Evolutionary conservation across 331 rosid genomes (phyloP), one percentile per base, ranked within the genome.

Genomic region (Cydonia oblonga): DNA sequence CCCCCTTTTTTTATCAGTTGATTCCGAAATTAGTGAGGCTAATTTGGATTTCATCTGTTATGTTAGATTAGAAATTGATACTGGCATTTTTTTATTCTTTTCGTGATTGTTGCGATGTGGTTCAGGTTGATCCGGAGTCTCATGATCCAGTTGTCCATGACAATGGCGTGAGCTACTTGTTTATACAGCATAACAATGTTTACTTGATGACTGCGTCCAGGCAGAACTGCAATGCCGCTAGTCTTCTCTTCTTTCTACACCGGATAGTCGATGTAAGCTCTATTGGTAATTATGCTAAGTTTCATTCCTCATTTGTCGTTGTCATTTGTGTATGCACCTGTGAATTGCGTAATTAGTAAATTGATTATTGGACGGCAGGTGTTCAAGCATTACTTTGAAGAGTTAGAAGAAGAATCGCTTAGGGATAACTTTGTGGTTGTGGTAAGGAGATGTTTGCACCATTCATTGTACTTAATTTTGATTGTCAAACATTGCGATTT

Each of bases 351-450:
- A 52, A 52, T 66, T 66, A 1, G 12, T 42, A 2, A 15, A 18
- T 23, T 26, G 25, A 11, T 30, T 20, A 42, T 42, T 20, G 32
- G 52, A 52, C 46, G 78, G 70, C 89, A 95, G 99, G 97, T 95
- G 33, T 95, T 95, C 73, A 95, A 91, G 88, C 97, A 95, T 81
- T 95, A 95, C 78, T 95, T 95, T 61, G 99, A 95, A 77, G 97
- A 91, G 78, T 79, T 95, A 75, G 97, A 95, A 78, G 99, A 95
- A 79, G 99, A 95, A 78, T 95, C 99, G 8, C 96, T 91, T 11
- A 83, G 99, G 85, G 99, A 95, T 76, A 95, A 95, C 87, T 95
- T 95, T 79, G 99, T 95, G 33, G 99, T 95, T 78, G 99, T 95
- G 99, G 99, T 95, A 83, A 63, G 90, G 26, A 19, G 30, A 51